A percentile compares a stretch with the other conserved stretches of the same genome.
Evolutionary conservation across 2,329 filamentous ascomycete species (phyloP).

Genomic region (Colletotrichum melonis): DNA sequence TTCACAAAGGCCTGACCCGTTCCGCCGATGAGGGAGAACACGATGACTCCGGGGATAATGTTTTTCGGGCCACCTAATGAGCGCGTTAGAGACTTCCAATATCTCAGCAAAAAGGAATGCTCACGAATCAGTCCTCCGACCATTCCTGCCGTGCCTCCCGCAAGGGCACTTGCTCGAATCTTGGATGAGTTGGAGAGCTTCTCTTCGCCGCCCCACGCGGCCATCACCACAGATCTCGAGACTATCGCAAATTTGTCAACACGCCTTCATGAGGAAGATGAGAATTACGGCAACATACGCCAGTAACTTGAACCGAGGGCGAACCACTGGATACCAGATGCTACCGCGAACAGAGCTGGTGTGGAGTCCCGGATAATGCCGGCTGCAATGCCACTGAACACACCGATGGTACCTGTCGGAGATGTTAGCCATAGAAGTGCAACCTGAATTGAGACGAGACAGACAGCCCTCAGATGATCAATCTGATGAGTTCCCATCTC

Average conservation of each 20-base stretch:
- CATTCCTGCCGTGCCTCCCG: conserved; percentile 76
- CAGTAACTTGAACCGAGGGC: conserved; percentile 81
- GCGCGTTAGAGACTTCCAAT: conserved; percentile 6
- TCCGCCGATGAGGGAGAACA: conserved; percentile 58
- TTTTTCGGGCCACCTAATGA: conserved; percentile 61
- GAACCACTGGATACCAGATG: conserved; percentile 85
- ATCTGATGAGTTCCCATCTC: not conserved
- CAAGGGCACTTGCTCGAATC: conserved; percentile 74
- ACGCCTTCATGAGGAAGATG: not conserved
- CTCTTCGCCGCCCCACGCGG: conserved; percentile 61
- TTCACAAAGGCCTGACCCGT: conserved; percentile 53
- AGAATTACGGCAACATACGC: conserved; percentile 60
- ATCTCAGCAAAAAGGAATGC: conserved; percentile 39
- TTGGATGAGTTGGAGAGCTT: conserved; percentile 69
- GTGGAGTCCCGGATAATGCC: conserved; percentile 77
- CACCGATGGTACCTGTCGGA: conserved; percentile 65
- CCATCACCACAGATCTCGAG: conserved; percentile 58
- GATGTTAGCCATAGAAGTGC: conserved; percentile 30
- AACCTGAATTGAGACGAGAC: not conserved
- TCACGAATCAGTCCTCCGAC: conserved; percentile 66
- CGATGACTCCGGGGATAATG: conserved; percentile 61
- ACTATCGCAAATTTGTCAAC: conserved; percentile 49
- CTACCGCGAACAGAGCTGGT: conserved; percentile 77
- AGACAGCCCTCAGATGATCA: not conserved
- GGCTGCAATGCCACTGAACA: conserved; percentile 73